Conservation (phyloP, 768 basidiomycete genomes). For the Lactifluus volemus region DNA sequence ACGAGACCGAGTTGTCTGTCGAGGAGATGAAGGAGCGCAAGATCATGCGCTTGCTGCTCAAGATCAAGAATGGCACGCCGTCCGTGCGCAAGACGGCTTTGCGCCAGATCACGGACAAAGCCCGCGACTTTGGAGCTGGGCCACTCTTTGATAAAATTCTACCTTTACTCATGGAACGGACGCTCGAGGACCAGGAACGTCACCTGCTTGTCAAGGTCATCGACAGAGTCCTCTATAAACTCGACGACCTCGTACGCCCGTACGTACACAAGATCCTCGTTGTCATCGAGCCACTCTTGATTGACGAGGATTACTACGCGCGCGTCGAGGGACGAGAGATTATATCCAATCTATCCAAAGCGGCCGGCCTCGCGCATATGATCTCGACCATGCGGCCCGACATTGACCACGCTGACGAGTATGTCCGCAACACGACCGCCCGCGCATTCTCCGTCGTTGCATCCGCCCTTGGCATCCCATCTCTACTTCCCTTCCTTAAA, state of each 20-base stretch:
- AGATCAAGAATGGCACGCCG: constrained; percentile 99
- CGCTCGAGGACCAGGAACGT: constrained; percentile 96
- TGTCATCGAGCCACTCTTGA: constrained; percentile 97
- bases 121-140: constrained; percentile 95
- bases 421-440: constrained; percentile 97
- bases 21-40: constrained; percentile 99
- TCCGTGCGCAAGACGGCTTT: constrained; percentile 97
- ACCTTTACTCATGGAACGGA: constrained; percentile 95
- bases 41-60: constrained; percentile 94
- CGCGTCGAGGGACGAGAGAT: constrained; percentile 99
- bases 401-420: constrained; percentile 99
- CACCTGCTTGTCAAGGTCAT: constrained; percentile 98
- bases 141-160: constrained; percentile 98
- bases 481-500: constrained; percentile 95
- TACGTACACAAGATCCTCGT: constrained; percentile 99
- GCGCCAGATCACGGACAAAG: constrained; percentile 97
- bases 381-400: constrained; percentile 99
- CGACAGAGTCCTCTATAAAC: constrained; percentile 96
- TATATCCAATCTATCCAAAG: constrained; percentile 97
- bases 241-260: constrained; percentile 96
- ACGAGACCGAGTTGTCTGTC: constrained; percentile 84
- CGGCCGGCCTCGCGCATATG: constrained; percentile 99
- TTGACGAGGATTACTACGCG: constrained; percentile 95
- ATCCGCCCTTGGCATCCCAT: constrained; percentile 95
- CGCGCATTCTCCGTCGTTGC: constrained; percentile 99